Evolutionary conservation across 2,329 filamentous ascomycete genomes (phyloP).

Genomic region (Calonectria hawksworthii): DNA sequence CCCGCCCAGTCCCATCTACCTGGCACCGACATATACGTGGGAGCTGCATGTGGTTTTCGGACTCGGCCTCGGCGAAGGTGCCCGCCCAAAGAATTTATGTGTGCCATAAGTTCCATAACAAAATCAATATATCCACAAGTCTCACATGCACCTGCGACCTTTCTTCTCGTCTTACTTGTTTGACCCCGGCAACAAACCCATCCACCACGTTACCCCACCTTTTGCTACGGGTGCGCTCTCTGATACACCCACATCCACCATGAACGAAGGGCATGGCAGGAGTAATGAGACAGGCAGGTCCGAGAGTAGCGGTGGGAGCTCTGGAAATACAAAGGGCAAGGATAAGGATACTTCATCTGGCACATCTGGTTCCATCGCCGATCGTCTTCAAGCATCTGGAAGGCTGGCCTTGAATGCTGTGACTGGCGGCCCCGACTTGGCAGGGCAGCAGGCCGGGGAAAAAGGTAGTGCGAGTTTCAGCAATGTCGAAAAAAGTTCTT

Average conservation of each 20-base stretch:
- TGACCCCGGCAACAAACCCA: slow-evolving; percentile 4
- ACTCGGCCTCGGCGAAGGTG: slow-evolving; percentile 7
- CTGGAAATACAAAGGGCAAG: slow-evolving; percentile 34
- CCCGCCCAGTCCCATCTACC: slow-evolving; percentile 27
- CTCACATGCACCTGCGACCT: neutral
- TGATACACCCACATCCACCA: slow-evolving; percentile 1
- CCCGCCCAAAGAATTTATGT: neutral
- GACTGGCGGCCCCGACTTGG: slow-evolving; percentile 33
- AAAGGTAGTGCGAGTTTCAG: slow-evolving; percentile 38
- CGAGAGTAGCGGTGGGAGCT: slow-evolving; percentile 1
- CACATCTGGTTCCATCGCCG: slow-evolving; percentile 31
- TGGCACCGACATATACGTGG: neutral
- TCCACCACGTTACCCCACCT: slow-evolving; percentile 6
- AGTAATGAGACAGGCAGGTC: slow-evolving; percentile 12
- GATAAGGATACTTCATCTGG: slow-evolving; percentile 34
- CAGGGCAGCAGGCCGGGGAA: slow-evolving; percentile 30
- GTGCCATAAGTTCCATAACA: neutral
- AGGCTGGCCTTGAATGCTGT: slow-evolving; percentile 45
- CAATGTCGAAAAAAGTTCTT: slow-evolving; percentile 30
- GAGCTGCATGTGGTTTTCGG: slow-evolving; percentile 5
- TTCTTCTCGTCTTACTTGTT: neutral
- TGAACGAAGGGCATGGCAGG: slow-evolving; percentile 21
- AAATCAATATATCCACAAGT: neutral
- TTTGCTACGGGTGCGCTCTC: neutral
- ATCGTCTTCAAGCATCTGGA: slow-evolving; percentile 47